Percentiles rank a stretch among this genome's conserved stretches.
These are phyloP conservation scores for Colletotrichum sp. DNA, from an alignment of 2,329 filamentous ascomycete genomes.

Conservation along the genomic window DNA sequence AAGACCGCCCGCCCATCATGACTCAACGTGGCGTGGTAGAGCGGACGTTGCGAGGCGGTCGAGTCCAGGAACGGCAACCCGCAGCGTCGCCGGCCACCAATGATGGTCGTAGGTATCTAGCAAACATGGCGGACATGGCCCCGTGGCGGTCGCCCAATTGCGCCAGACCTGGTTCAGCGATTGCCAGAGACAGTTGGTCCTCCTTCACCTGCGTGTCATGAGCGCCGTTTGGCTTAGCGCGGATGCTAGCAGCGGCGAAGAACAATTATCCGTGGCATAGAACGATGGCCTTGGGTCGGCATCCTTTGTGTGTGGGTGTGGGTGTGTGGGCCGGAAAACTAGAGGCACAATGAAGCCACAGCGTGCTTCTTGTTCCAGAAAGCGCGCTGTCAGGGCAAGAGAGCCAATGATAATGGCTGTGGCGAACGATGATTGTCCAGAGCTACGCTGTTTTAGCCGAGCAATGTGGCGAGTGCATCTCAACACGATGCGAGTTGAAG, in stretches of 20 bases:
- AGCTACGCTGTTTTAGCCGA: background rate
- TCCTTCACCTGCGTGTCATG: background rate
- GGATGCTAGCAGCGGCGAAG: background rate
- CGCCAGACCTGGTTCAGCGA: background rate
- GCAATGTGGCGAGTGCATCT: slow-evolving; percentile 6
- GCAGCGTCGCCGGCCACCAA: background rate
- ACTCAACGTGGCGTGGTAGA: slow-evolving; percentile 14
- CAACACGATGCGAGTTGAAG: background rate
- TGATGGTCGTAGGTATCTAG: background rate
- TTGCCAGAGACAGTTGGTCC: background rate
- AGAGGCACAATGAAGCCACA: background rate
- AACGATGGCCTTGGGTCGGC: background rate
- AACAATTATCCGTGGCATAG: slow-evolving; percentile 10
- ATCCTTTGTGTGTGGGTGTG: background rate
- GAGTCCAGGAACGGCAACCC: slow-evolving; percentile 3
- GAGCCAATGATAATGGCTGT: slow-evolving; percentile 1
- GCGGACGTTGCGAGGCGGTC: slow-evolving; percentile 5
- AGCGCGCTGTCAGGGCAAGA: background rate
- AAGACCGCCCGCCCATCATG: background rate
- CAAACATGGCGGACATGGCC: background rate
- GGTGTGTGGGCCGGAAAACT: background rate
- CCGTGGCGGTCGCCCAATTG: background rate
- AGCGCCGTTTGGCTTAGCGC: background rate
- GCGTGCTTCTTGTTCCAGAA: background rate
- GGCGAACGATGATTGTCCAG: background rate